Base-by-base conservation (phyloP, 1,284 basidiomycete species). In the Sanghuangporus weigelae region DNA sequence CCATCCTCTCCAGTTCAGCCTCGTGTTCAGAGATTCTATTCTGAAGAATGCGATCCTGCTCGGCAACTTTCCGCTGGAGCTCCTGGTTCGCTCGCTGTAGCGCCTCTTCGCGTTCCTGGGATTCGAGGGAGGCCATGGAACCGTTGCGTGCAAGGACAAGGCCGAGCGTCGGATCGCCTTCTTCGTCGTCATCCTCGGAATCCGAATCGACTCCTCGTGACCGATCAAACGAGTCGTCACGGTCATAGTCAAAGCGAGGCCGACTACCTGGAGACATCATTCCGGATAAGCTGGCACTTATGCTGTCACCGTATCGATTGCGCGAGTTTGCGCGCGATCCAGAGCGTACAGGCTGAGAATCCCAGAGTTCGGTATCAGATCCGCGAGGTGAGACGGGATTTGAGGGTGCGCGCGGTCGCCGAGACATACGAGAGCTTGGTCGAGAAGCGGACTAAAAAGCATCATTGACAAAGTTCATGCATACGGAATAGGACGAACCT, bases 1-100 rank as follows among this genome's bases (percentile, higher is more conserved):
- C 85, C 74, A 92, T 82, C 58, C 93, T 89, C 68, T 90, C 87
- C 26, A 93, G 74, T 69, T 93, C 86, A 31, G 78, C 73, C 72
- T 95, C 93, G 67, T 92, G 89, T 61, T 93, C 91, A 6, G 76
- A 73, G 11, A 92, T 77, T 68, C 83, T 85, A 50, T 80, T 78
- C 69, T 87, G 83, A 57, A 93, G 73, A 5, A 84, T 85, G 46
- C 81, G 77, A 70, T 95, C 90, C 1, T 85, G 84, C 63, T 93
- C 90, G 62, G 84, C 77, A 31, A 93, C 75, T 73, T 91, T 92
- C 66, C 86, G 79, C 48, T 79, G 77, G 16, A 95, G 76, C 38
- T 95, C 93, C 1, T 77, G 74, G 68, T 93, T 94, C n/a, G 83
- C 78, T 67, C 85, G 83, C 71, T 88, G 83, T 62, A 95, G 73